Evolutionary conservation across 2,329 filamentous ascomycete genomes (phyloP).

Genomic region (Microsporum audouinii): DNA sequence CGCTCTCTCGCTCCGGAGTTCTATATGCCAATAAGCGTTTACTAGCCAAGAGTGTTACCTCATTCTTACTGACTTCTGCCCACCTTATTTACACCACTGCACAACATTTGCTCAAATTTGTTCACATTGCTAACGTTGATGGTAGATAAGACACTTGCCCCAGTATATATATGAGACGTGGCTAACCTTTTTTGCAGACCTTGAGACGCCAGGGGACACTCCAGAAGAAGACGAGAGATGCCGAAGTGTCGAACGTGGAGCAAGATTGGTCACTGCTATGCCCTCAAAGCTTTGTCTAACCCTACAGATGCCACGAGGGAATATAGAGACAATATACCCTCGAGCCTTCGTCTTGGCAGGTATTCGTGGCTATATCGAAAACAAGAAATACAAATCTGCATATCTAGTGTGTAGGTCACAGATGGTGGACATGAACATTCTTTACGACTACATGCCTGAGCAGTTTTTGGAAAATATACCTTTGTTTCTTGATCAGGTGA

Average conservation of each 20-base stretch:
- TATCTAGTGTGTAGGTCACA: conserved; percentile 85
- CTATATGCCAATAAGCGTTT: conserved; percentile 66
- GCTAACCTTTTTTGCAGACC: conserved; percentile 40
- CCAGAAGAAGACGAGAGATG: conserved; percentile 88
- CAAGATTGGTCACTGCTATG: conserved; percentile 75
- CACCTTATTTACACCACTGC: conserved; percentile 89
- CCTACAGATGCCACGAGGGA: conserved; percentile 90
- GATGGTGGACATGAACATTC: conserved; percentile 93
- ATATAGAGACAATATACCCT: conserved; percentile 88
- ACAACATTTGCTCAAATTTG: conserved; percentile 86
- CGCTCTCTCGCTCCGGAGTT: conserved; percentile 63
- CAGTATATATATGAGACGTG: conserved; percentile 15
- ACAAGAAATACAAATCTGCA: conserved; percentile 68
- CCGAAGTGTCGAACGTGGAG: conserved; percentile 80
- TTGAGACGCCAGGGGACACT: conserved; percentile 75
- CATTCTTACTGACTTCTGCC: conserved; percentile 66
- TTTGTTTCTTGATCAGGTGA: conserved; percentile 72
- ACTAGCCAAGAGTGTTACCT: conserved; percentile 79
- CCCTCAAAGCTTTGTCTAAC: conserved; percentile 76
- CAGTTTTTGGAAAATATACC: conserved; percentile 69
- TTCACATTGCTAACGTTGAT: conserved; percentile 60
- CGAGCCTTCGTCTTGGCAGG: conserved; percentile 84
- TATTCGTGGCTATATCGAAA: conserved; percentile 68
- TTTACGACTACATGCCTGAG: conserved; percentile 82
- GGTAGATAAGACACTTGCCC: conserved; percentile 38